A percentile compares a stretch with the other conserved stretches of the same genome.
Conservation (phyloP, 169 alveolate genomes). For the Cryptosporidium viatorum region DNA sequence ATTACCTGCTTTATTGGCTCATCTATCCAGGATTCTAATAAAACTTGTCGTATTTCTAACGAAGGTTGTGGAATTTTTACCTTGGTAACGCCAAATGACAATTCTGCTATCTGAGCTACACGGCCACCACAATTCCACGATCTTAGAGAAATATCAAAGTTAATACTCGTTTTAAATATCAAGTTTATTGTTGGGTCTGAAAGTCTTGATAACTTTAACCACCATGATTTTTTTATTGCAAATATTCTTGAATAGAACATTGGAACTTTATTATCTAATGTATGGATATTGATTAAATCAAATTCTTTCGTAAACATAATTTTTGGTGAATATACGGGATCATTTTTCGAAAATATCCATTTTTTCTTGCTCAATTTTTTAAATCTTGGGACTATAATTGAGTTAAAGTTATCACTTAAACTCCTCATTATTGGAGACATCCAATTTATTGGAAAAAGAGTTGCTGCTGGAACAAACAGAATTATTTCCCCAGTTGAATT, state of each 20-base stretch:
- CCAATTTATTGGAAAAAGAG: conserved; percentile 47
- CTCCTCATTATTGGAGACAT: conserved; percentile 56
- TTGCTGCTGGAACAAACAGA: conserved; percentile 40
- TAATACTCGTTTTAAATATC: conserved; percentile 24
- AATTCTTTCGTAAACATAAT: conserved; percentile 53
- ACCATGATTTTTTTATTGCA: conserved; percentile 47
- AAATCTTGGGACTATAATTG: conserved; percentile 23
- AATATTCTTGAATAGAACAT: conserved; percentile 41
- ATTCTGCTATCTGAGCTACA: conserved; percentile 8
- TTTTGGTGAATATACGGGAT: conserved; percentile 32
- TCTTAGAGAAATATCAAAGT: conserved; percentile 59
- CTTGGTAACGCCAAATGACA: conserved; percentile 26
- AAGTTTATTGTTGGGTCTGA: conserved; percentile 59
- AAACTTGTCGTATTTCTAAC: conserved; percentile 12
- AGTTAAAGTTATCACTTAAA: conserved; percentile 36
- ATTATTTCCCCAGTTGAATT: conserved; percentile 42
- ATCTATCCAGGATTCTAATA: conserved; percentile 65
- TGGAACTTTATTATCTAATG: conserved; percentile 26
- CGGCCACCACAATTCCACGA: conserved; percentile 64
- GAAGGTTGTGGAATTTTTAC: conserved; percentile 20
- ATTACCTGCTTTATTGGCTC: not conserved
- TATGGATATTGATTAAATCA: conserved; percentile 25
- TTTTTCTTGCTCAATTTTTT: conserved; percentile 4
- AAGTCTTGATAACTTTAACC: conserved; percentile 23
- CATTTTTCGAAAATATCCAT: conserved; percentile 40